A percentile compares a stretch with the other conserved stretches of the same genome.
Conservation (phyloP, 345 rosid species). For the Jatropha curcas region DNA sequence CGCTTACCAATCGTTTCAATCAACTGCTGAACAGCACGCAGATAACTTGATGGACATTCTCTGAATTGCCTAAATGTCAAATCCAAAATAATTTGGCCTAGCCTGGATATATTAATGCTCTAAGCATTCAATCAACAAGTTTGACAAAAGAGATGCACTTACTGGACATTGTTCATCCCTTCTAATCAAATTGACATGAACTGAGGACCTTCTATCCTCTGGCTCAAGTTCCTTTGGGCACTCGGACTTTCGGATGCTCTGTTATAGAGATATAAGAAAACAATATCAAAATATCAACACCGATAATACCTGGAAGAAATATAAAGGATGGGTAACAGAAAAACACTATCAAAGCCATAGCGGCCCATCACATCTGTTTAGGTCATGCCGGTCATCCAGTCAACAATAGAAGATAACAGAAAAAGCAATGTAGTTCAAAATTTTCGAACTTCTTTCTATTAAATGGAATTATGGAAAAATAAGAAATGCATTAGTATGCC, state of each 20-base stretch:
- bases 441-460: not conserved
- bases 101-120: not conserved
- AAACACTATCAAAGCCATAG: not conserved
- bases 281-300: not conserved
- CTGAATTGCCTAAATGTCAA: not conserved
- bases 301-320: not conserved
- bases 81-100: too few relatives aligned
- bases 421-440: not conserved
- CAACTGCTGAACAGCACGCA: not conserved
- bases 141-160: slow-evolving; percentile 34
- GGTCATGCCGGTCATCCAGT: not conserved
- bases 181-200: slow-evolving; percentile 83
- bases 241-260: slow-evolving; percentile 95
- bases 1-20: not conserved
- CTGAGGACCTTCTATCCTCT: slow-evolving; percentile 70
- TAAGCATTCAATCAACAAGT: not conserved
- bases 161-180: slow-evolving; percentile 75
- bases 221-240: slow-evolving; percentile 98
- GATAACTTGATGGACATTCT: not conserved
- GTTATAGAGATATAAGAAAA: slow-evolving; percentile 10
- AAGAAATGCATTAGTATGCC: not conserved
- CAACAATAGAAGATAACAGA: not conserved
- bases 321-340: not conserved
- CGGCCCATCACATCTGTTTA: too few relatives aligned
- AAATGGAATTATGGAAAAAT: not conserved